Percentiles rank a stretch among this genome's conserved stretches.
phyloP scores from a whole-genome alignment of 371 early-diverging fungal species.

The Smittium mucronatum region DNA sequence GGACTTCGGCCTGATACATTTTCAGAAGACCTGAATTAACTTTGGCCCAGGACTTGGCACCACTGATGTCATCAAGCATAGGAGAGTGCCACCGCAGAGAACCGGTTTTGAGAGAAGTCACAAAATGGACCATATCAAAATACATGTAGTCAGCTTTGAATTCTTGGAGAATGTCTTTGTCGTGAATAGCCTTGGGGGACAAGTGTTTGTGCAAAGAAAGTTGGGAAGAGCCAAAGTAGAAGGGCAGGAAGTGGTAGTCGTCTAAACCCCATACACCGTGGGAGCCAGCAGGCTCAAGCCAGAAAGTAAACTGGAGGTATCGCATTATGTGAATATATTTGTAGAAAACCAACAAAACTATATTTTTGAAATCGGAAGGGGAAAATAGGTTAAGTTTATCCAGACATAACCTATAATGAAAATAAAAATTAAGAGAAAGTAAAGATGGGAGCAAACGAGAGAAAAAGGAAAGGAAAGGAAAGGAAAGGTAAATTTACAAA shows the following conservation, averaged over 20 bases:
- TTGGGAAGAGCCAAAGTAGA: constrained; percentile 88
- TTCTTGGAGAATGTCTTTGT: constrained; percentile 65
- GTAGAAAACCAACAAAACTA: constrained; percentile 73
- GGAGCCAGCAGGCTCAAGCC: constrained; percentile 97
- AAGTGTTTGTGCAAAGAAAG: constrained; percentile 65
- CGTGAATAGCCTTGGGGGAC: constrained; percentile 77
- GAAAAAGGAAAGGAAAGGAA: background rate
- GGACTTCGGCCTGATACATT: constrained; percentile 96
- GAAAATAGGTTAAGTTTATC: background rate
- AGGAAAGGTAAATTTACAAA: constrained; percentile 30
- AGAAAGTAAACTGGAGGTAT: constrained; percentile 78
- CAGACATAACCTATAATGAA: background rate
- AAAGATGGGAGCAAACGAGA: background rate
- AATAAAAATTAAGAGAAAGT: background rate
- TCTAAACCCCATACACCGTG: constrained; percentile 99
- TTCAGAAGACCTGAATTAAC: constrained; percentile 93
- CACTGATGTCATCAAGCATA: constrained; percentile 91
- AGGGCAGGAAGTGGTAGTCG: constrained; percentile 97
- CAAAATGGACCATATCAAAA: constrained; percentile 79
- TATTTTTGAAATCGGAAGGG: constrained; percentile 45
- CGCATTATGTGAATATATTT: constrained; percentile 83
- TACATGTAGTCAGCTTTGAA: constrained; percentile 83
- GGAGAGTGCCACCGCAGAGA: constrained; percentile 70
- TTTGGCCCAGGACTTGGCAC: constrained; percentile 81
- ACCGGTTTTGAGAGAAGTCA: constrained; percentile 47